These are phyloP conservation scores for Arthrobotrys entomopaga DNA, from an alignment of 2,329 filamentous ascomycete species.

Conservation along the genomic window DNA sequence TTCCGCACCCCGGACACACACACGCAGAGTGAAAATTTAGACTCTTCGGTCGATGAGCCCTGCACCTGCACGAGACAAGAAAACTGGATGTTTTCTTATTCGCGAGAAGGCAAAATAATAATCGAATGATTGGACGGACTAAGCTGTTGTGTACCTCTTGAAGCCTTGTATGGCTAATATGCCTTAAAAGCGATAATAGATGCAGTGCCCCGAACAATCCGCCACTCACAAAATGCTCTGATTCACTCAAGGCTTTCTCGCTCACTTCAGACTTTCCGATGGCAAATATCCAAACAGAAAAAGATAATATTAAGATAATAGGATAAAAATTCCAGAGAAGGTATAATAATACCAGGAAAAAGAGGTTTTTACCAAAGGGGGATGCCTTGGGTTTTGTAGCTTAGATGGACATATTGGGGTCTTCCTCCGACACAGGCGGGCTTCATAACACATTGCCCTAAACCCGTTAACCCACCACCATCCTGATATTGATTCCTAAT, in stretches of 20 bases:
- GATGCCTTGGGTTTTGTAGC: conserved; percentile 43
- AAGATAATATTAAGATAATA: conserved; percentile 19
- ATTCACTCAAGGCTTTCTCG: conserved; percentile 24
- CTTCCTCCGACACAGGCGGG: conserved; percentile 26
- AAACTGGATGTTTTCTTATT: conserved; percentile 35
- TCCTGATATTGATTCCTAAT: conserved; percentile 43
- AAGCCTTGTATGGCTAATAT: conserved; percentile 24
- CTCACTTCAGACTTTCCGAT: background rate
- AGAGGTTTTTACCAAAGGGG: conserved; percentile 8
- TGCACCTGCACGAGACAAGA: conserved; percentile 11
- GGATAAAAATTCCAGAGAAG: conserved; percentile 4
- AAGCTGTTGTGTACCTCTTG: conserved; percentile 44
- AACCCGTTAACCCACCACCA: too few relatives aligned
- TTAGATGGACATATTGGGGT: background rate
- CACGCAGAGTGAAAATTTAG: conserved; percentile 29
- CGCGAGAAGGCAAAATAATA: conserved; percentile 5
- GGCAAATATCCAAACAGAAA: background rate
- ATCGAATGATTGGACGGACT: conserved; percentile 26
- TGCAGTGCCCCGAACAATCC: conserved; percentile 19
- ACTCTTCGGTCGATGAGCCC: conserved; percentile 16
- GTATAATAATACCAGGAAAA: background rate
- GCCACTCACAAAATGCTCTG: conserved; percentile 29
- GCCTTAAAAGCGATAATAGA: conserved; percentile 21
- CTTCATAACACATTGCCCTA: conserved; percentile 42
- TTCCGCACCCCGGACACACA: conserved; percentile 34